phyloP scores from a whole-genome alignment of 1,139 yeast genomes.

The Hyphopichia pseudoburtonii region DNA sequence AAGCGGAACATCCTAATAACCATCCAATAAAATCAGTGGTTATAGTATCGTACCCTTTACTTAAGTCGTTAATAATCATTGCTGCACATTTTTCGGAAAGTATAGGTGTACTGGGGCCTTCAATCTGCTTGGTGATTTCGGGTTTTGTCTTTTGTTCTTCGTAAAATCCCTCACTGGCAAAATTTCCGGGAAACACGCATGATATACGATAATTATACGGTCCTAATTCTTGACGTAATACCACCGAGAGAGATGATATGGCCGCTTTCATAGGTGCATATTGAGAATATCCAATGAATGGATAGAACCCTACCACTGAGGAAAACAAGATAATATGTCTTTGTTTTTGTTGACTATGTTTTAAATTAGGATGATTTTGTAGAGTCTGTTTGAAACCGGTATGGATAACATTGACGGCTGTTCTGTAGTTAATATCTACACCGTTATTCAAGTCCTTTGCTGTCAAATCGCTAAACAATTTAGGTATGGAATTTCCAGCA shows the following conservation, averaged over 20 bases:
- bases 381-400: slow-evolving; percentile 47
- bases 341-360: slow-evolving; percentile 18
- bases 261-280: slow-evolving; percentile 92
- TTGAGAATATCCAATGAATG: slow-evolving; percentile 87
- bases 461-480: slow-evolving; percentile 68
- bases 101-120: slow-evolving; percentile 79
- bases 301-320: slow-evolving; percentile 78
- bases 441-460: slow-evolving; percentile 60
- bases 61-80: slow-evolving; percentile 55
- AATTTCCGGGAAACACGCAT: slow-evolving; percentile 82
- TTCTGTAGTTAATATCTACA: slow-evolving; percentile 65
- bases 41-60: slow-evolving; percentile 68
- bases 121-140: slow-evolving; percentile 73
- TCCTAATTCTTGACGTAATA: slow-evolving; percentile 77
- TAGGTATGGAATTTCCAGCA: slow-evolving; percentile 86
- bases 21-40: slow-evolving; percentile 88
- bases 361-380: slow-evolving; percentile 7
- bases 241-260: slow-evolving; percentile 67
- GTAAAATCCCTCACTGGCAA: slow-evolving; percentile 81
- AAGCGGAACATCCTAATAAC: slow-evolving; percentile 65
- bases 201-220: slow-evolving; percentile 64
- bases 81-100: slow-evolving; percentile 67
- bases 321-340: slow-evolving; percentile 77
- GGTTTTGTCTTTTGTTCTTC: slow-evolving; percentile 88
- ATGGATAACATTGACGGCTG: slow-evolving; percentile 73